Conservation (phyloP, 345 rosid species). For the Corymbia maculata region DNA sequence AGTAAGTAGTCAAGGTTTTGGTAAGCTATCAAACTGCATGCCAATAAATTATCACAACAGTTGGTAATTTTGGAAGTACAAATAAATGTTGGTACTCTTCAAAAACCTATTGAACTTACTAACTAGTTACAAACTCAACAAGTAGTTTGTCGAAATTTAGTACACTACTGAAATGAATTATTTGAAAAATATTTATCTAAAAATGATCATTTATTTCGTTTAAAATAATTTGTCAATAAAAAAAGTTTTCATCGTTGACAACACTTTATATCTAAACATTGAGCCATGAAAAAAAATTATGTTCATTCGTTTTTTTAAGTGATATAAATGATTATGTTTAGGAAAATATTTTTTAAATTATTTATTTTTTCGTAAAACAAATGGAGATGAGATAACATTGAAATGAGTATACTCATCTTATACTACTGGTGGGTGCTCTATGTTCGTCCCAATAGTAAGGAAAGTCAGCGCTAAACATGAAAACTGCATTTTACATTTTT, state of each 20-base stretch:
- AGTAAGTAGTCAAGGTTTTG: not conserved
- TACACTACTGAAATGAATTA: no score
- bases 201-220: accelerated
- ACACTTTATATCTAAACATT: not conserved
- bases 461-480: not conserved
- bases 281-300: accelerated
- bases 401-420: not conserved
- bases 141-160: no score
- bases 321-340: accelerated
- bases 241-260: accelerated
- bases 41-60: not conserved
- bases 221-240: not conserved
- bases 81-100: not conserved
- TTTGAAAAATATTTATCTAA: not conserved
- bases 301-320: not conserved
- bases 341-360: accelerated
- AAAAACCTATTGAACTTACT: not conserved
- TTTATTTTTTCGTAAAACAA: no score
- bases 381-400: not conserved
- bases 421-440: not conserved
- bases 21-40: not conserved
- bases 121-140: no score
- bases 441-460: not conserved
- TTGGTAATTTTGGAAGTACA: not conserved
- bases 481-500: not conserved